Evolutionary conservation across 2,329 filamentous ascomycete species (phyloP).

Genomic region (Xylaria multiplex): DNA sequence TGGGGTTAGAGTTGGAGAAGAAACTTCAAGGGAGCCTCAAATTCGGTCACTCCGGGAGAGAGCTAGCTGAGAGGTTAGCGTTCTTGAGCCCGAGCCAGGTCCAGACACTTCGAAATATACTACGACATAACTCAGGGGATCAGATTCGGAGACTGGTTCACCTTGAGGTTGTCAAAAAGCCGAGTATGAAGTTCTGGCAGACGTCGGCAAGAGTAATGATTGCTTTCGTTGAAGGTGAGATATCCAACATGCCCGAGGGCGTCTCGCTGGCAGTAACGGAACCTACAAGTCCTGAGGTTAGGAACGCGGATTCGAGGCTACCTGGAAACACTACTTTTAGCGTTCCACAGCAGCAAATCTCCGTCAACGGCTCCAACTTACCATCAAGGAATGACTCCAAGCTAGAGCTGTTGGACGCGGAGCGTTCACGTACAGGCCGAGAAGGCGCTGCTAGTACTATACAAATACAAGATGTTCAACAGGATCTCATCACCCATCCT

Average conservation of each 20-base stretch:
- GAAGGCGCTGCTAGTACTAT: background rate
- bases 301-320: background rate
- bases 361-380: background rate
- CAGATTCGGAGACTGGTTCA: slow-evolving; percentile 5
- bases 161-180: slow-evolving; percentile 13
- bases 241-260: background rate
- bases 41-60: background rate
- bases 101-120: slow-evolving; percentile 15
- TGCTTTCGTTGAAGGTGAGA: slow-evolving; percentile 16
- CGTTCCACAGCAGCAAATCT: background rate
- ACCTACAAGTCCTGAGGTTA: no score
- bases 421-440: background rate
- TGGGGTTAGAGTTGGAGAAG: background rate
- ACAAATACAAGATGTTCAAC: background rate
- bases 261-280: background rate
- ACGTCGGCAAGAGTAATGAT: slow-evolving; percentile 13
- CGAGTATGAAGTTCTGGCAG: slow-evolving; percentile 22
- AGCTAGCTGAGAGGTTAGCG: slow-evolving; percentile 21
- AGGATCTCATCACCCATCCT: background rate
- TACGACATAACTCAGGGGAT: slow-evolving; percentile 9
- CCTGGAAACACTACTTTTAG: background rate
- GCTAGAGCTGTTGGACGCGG: background rate
- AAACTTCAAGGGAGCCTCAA: slow-evolving; percentile 1
- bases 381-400: background rate
- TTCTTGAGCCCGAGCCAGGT: slow-evolving; percentile 19